phyloP scores from a whole-genome alignment of 2,329 filamentous ascomycete species.

The Metarhizium humberi region DNA sequence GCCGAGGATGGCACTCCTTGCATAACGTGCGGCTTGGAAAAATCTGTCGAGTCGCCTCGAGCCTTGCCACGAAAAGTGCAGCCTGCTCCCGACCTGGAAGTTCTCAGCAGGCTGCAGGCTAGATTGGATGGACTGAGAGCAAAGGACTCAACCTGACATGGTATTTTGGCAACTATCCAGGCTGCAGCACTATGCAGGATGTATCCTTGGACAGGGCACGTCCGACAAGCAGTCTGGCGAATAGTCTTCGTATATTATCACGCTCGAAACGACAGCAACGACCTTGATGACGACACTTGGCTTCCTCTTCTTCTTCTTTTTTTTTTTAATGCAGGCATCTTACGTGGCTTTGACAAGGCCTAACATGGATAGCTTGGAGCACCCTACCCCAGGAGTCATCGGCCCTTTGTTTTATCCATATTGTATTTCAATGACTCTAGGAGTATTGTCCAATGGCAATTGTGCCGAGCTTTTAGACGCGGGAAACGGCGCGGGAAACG shows the following conservation, averaged over 20 bases:
- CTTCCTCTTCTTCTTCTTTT: neutral
- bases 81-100: slow-evolving; percentile 50
- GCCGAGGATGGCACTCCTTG: slow-evolving; percentile 46
- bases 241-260: neutral
- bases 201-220: no score
- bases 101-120: slow-evolving; percentile 47
- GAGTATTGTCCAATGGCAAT: neutral
- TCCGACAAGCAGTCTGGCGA: neutral
- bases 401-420: neutral
- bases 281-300: neutral
- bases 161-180: neutral
- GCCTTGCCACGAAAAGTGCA: slow-evolving; percentile 51
- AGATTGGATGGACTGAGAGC: slow-evolving; percentile 37
- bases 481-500: neutral
- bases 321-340: neutral
- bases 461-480: neutral
- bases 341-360: neutral
- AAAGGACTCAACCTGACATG: neutral
- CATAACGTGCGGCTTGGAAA: slow-evolving; percentile 48
- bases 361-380: neutral
- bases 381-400: neutral
- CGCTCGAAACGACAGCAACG: neutral
- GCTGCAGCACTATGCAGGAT: neutral
- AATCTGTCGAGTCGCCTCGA: slow-evolving; percentile 50
- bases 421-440: neutral